phyloP scores from a whole-genome alignment of 352 stramenopile species.

The Phytophthora idaei region DNA sequence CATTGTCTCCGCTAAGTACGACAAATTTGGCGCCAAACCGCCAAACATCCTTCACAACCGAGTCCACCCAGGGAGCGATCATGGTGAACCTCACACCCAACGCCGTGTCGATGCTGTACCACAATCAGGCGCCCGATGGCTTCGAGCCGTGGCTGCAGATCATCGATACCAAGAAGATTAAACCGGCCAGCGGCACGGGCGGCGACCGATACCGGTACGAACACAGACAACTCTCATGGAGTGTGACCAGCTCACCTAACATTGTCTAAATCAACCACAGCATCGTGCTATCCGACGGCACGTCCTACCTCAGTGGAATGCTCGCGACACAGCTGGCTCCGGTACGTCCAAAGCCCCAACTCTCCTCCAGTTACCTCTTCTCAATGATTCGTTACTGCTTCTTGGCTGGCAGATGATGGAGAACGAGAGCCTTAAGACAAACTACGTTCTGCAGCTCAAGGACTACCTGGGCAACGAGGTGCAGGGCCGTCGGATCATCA shows the following conservation, averaged over 20 bases:
- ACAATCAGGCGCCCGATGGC: conserved; percentile 80
- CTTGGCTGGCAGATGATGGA: conserved; percentile 67
- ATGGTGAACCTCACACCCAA: conserved; percentile 89
- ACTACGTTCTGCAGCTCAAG: conserved; percentile 87
- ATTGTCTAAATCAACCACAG: conserved; percentile 30
- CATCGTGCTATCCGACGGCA: conserved; percentile 82
- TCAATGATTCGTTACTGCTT: not conserved
- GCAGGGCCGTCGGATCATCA: conserved; percentile 83
- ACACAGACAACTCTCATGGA: not conserved
- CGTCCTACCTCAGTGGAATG: conserved; percentile 88
- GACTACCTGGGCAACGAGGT: conserved; percentile 87
- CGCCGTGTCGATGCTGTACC: conserved; percentile 87
- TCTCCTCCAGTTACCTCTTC: not conserved
- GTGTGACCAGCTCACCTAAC: not conserved
- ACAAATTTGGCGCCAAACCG: conserved; percentile 35
- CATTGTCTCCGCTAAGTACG: conserved; percentile 1
- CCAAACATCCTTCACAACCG: conserved; percentile 6
- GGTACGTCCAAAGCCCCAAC: conserved; percentile 39
- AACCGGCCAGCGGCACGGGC: conserved; percentile 70
- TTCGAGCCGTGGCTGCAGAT: conserved; percentile 90
- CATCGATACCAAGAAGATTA: conserved; percentile 91
- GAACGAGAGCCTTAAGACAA: conserved; percentile 78
- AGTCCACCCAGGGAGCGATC: conserved; percentile 14
- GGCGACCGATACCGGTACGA: conserved; percentile 76
- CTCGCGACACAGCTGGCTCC: conserved; percentile 80